phyloP scores from a whole-genome alignment of 768 basidiomycete species.

The Daedaleopsis sinensis region DNA sequence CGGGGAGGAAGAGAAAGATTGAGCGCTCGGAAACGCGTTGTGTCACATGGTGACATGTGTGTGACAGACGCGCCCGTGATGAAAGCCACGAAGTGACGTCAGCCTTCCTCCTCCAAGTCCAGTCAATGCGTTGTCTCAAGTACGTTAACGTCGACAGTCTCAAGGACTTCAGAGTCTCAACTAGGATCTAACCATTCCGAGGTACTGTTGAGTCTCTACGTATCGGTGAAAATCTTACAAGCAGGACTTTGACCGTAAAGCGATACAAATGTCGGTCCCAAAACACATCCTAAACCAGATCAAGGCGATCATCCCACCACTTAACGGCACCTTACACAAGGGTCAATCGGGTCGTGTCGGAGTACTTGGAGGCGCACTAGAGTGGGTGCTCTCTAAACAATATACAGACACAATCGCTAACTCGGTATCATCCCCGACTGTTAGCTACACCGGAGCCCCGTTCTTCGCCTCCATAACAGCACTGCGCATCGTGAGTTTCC shows the following conservation, averaged over 20 bases:
- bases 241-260: too few species aligned
- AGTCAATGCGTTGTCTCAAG: too few species aligned
- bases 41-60: background rate
- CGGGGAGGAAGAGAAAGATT: background rate
- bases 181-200: too few species aligned
- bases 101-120: too few species aligned
- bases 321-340: slow-evolving; percentile 88
- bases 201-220: too few species aligned
- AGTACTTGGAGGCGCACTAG: slow-evolving; percentile 90
- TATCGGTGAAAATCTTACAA: too few species aligned
- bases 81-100: background rate
- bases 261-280: slow-evolving; percentile 71
- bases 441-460: slow-evolving; percentile 94
- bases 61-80: background rate
- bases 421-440: background rate
- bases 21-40: background rate
- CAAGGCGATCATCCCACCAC: slow-evolving; percentile 85
- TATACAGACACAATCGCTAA: background rate
- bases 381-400: slow-evolving; percentile 47
- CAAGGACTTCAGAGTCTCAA: too few species aligned
- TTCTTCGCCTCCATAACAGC: slow-evolving; percentile 95
- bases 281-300: slow-evolving; percentile 69
- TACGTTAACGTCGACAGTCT: too few species aligned
- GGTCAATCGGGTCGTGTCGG: slow-evolving; percentile 97
- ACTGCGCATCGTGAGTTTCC: slow-evolving; percentile 68